Evolutionary conservation across 305 asterid genomes (phyloP).

Genomic region (Coffea humblotiana): DNA sequence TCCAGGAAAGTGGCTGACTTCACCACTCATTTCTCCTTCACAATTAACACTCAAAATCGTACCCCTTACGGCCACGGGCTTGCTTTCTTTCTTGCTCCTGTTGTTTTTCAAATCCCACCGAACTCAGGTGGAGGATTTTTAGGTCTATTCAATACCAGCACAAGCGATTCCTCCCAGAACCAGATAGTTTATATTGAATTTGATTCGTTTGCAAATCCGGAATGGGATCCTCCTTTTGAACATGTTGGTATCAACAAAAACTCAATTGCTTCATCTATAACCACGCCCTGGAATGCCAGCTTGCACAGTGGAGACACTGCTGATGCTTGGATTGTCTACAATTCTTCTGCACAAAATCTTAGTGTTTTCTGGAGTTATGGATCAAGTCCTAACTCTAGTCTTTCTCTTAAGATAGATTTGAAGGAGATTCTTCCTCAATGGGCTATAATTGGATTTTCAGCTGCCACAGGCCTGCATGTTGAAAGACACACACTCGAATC

Average conservation of each 20-base stretch:
- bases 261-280: conserved; percentile 27
- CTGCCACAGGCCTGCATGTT: conserved; percentile 27
- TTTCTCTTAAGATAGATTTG: conserved; percentile 35
- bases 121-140: conserved; percentile 43
- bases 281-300: conserved; percentile 31
- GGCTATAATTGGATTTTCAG: conserved; percentile 48
- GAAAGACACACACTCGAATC: conserved; percentile 31
- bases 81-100: conserved; percentile 50
- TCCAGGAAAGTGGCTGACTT: conserved; percentile 36
- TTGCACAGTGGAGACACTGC: conserved; percentile 19
- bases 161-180: conserved; percentile 22
- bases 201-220: conserved; percentile 30
- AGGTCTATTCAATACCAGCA: conserved; percentile 42
- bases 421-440: conserved; percentile 39
- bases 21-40: conserved; percentile 42
- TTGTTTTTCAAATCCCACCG: conserved; percentile 35
- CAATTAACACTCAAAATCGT: conserved; percentile 25
- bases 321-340: conserved; percentile 44
- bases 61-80: conserved; percentile 39
- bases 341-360: conserved; percentile 30
- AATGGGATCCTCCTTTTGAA: conserved; percentile 46
- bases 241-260: conserved; percentile 52
- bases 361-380: conserved; percentile 43
- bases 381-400: conserved; percentile 23
- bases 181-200: conserved; percentile 46